A percentile compares a stretch with the other conserved stretches of the same genome.
phyloP scores from a whole-genome alignment of 306 rosid genomes.

The Prinsepia uniflora region DNA sequence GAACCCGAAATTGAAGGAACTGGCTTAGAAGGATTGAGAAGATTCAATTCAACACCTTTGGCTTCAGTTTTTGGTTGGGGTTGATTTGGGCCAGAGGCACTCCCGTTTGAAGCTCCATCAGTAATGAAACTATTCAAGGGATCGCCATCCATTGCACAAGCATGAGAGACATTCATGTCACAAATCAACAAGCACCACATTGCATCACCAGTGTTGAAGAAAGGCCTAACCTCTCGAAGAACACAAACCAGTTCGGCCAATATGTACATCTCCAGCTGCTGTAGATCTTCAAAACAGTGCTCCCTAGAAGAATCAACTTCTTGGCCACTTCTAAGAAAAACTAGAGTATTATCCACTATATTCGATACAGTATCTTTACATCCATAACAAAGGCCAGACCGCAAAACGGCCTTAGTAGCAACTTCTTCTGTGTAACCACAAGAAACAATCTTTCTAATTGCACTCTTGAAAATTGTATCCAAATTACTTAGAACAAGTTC shows the following conservation, averaged over 20 bases:
- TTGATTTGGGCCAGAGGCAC: slow-evolving; percentile 39
- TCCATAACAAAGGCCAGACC: slow-evolving; percentile 84
- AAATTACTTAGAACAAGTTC: slow-evolving; percentile 68
- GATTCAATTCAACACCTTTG: slow-evolving; percentile 50
- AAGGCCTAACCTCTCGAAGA: slow-evolving; percentile 84
- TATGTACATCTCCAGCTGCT: slow-evolving; percentile 78
- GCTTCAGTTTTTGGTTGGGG: slow-evolving; percentile 44
- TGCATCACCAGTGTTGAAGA: slow-evolving; percentile 88
- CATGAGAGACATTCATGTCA: slow-evolving; percentile 86
- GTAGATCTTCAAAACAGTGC: slow-evolving; percentile 68
- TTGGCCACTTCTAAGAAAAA: slow-evolving; percentile 68
- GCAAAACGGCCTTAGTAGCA: slow-evolving; percentile 66
- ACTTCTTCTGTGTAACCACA: slow-evolving; percentile 77
- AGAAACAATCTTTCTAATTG: slow-evolving; percentile 59
- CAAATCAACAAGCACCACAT: slow-evolving; percentile 86
- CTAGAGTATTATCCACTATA: slow-evolving; percentile 67
- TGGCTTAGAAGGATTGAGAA: slow-evolving; percentile 48
- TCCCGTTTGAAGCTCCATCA: slow-evolving; percentile 38
- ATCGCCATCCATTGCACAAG: slow-evolving; percentile 76
- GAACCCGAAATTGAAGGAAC: slow-evolving; percentile 32
- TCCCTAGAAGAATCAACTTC: slow-evolving; percentile 74
- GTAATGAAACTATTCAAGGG: slow-evolving; percentile 38
- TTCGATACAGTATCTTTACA: slow-evolving; percentile 76
- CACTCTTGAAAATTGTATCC: slow-evolving; percentile 67
- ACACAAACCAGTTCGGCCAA: slow-evolving; percentile 87